phyloP scores from a whole-genome alignment of 2,329 filamentous ascomycete genomes.

The Epichloe sibirici region DNA sequence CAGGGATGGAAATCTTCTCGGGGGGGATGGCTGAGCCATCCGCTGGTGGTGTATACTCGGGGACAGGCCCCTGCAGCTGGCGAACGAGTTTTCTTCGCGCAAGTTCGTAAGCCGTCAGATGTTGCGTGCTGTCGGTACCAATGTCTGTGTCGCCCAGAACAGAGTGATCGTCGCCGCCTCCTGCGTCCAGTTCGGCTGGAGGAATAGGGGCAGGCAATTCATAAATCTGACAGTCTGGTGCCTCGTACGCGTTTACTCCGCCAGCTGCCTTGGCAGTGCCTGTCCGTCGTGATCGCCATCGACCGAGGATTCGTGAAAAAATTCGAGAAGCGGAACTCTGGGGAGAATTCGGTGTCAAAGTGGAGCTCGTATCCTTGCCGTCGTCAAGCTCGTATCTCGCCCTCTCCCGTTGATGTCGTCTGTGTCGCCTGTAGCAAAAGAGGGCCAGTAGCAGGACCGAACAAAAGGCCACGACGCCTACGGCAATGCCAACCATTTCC shows the following conservation, averaged over 20 bases:
- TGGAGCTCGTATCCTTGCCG: slow-evolving; percentile 25
- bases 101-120: slow-evolving; percentile 36
- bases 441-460: slow-evolving; percentile 15
- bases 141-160: slow-evolving; percentile 28
- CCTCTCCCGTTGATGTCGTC: slow-evolving; percentile 18
- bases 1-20: slow-evolving; percentile 18
- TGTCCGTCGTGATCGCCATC: slow-evolving; percentile 19
- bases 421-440: slow-evolving; percentile 23
- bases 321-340: slow-evolving; percentile 15
- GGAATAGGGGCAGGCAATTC: slow-evolving; percentile 35
- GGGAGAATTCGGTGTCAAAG: slow-evolving; percentile 16
- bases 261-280: slow-evolving; percentile 11
- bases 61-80: slow-evolving; percentile 37
- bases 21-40: slow-evolving; percentile 13
- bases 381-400: slow-evolving; percentile 17
- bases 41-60: slow-evolving; percentile 33
- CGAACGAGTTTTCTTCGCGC: slow-evolving; percentile 38
- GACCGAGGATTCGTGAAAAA: slow-evolving; percentile 30
- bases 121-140: slow-evolving; percentile 26
- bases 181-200: slow-evolving; percentile 38
- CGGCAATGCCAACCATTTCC: slow-evolving; percentile 33
- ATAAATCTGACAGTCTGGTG: slow-evolving; percentile 35
- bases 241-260: slow-evolving; percentile 18
- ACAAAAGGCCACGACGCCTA: slow-evolving; percentile 27
- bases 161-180: slow-evolving; percentile 22